These are phyloP conservation scores for Pseudohyphozyma bogoriensis DNA, from an alignment of 768 basidiomycete genomes.

Conservation along the genomic window DNA sequence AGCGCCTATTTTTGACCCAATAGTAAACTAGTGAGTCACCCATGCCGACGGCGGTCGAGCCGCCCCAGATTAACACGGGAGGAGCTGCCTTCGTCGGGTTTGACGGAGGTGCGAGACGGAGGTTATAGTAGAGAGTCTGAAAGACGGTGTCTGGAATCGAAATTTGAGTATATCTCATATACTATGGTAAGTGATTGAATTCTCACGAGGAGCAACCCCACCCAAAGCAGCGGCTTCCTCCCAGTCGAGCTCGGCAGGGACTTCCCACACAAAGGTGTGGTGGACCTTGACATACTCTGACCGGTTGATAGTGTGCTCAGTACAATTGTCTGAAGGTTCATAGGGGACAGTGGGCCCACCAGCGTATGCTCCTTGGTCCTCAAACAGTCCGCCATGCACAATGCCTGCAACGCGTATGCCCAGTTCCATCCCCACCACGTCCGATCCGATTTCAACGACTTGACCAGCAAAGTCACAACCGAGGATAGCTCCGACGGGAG, in stretches of 20 bases:
- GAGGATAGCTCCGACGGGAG: neutral
- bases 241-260: neutral
- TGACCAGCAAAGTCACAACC: constrained; percentile 10
- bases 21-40: neutral
- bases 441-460: constrained; percentile 1
- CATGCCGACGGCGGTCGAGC: constrained; percentile 4
- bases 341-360: neutral
- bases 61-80: constrained; percentile 16
- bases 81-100: neutral
- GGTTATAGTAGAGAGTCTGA: neutral
- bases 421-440: neutral
- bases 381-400: constrained; percentile 5
- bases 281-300: constrained; percentile 13
- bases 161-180: neutral
- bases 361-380: constrained; percentile 9
- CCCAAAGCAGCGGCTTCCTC: constrained; percentile 9
- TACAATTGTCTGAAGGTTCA: neutral
- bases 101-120: neutral
- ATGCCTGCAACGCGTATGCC: constrained; percentile 14
- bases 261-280: neutral
- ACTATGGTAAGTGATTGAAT: too few species aligned
- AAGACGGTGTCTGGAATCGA: neutral
- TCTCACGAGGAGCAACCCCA: constrained; percentile 6
- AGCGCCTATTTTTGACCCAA: neutral
- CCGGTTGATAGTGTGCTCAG: too few species aligned